Percentiles rank a stretch among this genome's conserved stretches.
These are phyloP conservation scores for Exophiala phaeomuriformis DNA, from an alignment of 2,329 filamentous ascomycete genomes.

Conservation along the genomic window DNA sequence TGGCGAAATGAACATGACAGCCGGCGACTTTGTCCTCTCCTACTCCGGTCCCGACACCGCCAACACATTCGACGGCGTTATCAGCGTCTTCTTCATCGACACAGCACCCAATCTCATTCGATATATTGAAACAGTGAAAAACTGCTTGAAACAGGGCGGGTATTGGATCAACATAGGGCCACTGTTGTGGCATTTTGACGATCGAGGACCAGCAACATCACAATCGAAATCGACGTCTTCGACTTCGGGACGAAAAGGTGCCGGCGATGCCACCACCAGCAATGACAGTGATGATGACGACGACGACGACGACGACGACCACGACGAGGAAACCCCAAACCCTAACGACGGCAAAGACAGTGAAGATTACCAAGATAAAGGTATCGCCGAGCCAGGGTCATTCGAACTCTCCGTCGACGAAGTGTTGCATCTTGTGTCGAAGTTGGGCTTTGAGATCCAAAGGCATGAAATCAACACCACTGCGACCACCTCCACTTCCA, in stretches of 20 bases:
- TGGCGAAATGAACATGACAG: conserved; percentile 83
- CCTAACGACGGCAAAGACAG: not conserved
- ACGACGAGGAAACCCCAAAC: conserved; percentile 35
- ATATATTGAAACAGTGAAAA: conserved; percentile 75
- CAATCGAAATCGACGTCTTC: no score
- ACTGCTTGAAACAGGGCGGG: conserved; percentile 70
- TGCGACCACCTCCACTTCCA: not conserved
- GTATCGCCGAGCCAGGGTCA: conserved; percentile 80
- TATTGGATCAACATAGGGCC: conserved; percentile 86
- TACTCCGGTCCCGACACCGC: conserved; percentile 59
- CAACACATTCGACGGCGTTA: conserved; percentile 68
- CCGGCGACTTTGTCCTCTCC: conserved; percentile 84
- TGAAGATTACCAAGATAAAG: conserved; percentile 33
- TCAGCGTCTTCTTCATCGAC: conserved; percentile 92
- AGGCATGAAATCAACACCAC: conserved; percentile 41
- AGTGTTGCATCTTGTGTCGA: conserved; percentile 65
- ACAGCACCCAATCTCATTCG: conserved; percentile 88
- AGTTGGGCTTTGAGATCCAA: conserved; percentile 70
- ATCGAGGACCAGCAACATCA: conserved; percentile 42
- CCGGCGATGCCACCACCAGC: conserved; percentile 36
- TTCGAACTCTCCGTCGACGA: conserved; percentile 89
- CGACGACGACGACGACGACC: conserved; percentile 32
- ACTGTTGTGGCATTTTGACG: conserved; percentile 91
- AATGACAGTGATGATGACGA: conserved; percentile 41
- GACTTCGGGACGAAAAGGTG: no score